Base-by-base conservation (phyloP, 2,329 filamentous ascomycete species). In the Lachnellula arida region DNA sequence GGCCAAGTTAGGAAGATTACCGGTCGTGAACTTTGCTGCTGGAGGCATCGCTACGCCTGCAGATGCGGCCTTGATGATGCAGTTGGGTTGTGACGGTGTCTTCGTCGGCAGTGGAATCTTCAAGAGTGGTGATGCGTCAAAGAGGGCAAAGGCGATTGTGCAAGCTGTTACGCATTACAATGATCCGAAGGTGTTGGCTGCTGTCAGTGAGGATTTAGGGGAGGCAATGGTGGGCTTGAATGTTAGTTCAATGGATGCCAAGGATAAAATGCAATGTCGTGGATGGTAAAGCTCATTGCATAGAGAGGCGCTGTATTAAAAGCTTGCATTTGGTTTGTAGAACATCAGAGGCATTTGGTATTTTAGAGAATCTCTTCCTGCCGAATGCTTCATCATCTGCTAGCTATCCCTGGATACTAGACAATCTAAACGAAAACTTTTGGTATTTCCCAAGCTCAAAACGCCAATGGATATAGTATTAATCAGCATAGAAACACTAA, bases 31-130 rank as follows among this genome's bases (percentile, higher is more conserved):
- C 80, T 97, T 99, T 67, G 94, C 94, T 0, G 94, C 94, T 3
- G 94, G 94, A n/a, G 94, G 94, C 56, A 89, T 99, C n/a, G 94
- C 94, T n/a, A 99, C 94, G 1, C 94, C 94, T 0, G 94, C 94
- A 0, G 94, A 99, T 74, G 94, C 94, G 0, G 94, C 94, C 2
- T 79, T 99, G 76, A 90, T 99, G 93, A 99, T 99, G 94, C 93
- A 97, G 80, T 79, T 99, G 62, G 94, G 94, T 58, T 97, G 94
- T 70, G 94, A 99, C 70, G 94, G 94, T 56, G 94, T 99, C 37
- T 99, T 99, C 71, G 94, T 99, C 37, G 94, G 94, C 28, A 91
- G 86, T 56, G 94, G 94, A 28, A 97, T 97, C 74, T 99, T 99
- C 84, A 97, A 97, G 84, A 90, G 85, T 5, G 93, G 93, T 17